Base-by-base conservation (phyloP, 2,329 filamentous ascomycete genomes). In the Hypoxylon sp. region DNA sequence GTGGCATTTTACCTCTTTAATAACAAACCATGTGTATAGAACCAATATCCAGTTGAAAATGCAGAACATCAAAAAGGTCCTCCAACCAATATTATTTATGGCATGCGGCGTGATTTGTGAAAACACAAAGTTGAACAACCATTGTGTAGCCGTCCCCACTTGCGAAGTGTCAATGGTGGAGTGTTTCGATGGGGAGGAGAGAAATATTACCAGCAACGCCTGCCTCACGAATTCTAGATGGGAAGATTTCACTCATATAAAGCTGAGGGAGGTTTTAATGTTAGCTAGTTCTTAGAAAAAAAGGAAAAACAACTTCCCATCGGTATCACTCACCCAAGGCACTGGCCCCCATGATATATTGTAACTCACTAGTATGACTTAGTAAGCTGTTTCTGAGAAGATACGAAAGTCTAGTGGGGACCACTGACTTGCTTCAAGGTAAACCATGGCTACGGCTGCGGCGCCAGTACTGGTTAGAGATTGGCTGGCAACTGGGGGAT, bases 281-380 rank as follows among this genome's bases (percentile, higher is more conserved):
- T 67, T 19, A 67, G 29, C 50, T 2, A 3, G 3, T 52, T 10
- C n/a, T 35, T 11, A 19, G 9, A 50, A 29, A 53, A 19, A 22
- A 22, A n/a, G 1, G 39, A 19, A 6, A 11, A 22, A 14, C 17
- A 24, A 52, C 2, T 17, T 51, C 14, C 22, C 5, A 6, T 35
- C 3, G 2, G 13, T 2, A 10, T 52, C 14, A 51, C 68, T 72
- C 57, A 79, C 78, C 84, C 85, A 87, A 14, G 84, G 82, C 2
- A 87, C 79, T 0, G 84, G 84, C 0, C 85, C 85, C 84, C 84
- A 87, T 0, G 81, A 84, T 42, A 85, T 82, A 35, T 85, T 84
- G 72, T 86, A 88, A 2, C 80, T 81, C 74, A 87, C 72, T 83
- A 47, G 83, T 9, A 81, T 62, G 80, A 81, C 14, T 86, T 55